Evolutionary conservation across 495 filamentous ascomycete genomes (phyloP).

Genomic region (Apiosordaria backusii): DNA sequence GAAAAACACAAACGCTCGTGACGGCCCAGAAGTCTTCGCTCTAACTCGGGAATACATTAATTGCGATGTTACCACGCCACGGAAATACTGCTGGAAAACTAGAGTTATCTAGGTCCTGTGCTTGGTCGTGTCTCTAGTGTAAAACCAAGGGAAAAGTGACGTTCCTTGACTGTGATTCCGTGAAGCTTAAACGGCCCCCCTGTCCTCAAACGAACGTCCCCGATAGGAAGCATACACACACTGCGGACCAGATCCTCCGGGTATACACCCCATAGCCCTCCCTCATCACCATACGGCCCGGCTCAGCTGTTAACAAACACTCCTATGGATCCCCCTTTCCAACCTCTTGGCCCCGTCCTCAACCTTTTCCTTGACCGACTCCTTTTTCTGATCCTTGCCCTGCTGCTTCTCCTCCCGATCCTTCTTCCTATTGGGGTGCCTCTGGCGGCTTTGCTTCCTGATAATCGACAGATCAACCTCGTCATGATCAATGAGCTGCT

Average conservation of each 20-base stretch:
- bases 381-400: conserved; percentile 16
- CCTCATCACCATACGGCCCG: too few relatives aligned
- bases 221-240: too few relatives aligned
- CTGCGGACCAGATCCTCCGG: too few relatives aligned
- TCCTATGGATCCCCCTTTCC: conserved; percentile 57
- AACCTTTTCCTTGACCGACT: conserved; percentile 23
- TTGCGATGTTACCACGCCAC: not conserved
- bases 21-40: not conserved
- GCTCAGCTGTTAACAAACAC: conserved; percentile 45
- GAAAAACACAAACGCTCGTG: not conserved
- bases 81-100: not conserved
- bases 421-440: not conserved
- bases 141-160: not conserved
- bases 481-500: conserved; percentile 53
- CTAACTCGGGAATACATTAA: not conserved
- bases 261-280: too few relatives aligned
- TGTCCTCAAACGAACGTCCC: too few relatives aligned
- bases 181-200: too few relatives aligned
- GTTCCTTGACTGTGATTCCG: not conserved
- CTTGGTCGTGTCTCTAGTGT: not conserved
- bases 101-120: not conserved
- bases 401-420: conserved; percentile 27
- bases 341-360: conserved; percentile 39
- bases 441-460: conserved; percentile 30
- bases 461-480: conserved; percentile 44